phyloP scores from a whole-genome alignment of 371 early-diverging fungal species.

The Nematocida parisii region DNA sequence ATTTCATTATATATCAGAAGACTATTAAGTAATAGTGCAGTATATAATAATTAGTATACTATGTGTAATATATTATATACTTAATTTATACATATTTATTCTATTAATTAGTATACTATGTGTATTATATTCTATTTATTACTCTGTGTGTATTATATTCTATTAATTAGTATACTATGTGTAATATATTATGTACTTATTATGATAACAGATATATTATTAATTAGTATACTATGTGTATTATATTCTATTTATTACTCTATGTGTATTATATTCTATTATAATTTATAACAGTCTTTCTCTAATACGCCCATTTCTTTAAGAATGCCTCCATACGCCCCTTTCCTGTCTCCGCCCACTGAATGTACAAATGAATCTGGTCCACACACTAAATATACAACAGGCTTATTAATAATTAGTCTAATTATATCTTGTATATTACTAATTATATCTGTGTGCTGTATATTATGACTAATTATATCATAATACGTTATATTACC shows the following conservation, averaged over 20 bases:
- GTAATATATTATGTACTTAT: no score
- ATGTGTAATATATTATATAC: no score
- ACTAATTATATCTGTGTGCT: not conserved
- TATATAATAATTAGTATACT: no score
- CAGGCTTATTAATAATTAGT: not conserved
- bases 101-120: no score
- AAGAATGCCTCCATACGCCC: constrained; percentile 41
- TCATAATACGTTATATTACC: not conserved
- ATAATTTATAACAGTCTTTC: constrained; percentile 33
- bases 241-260: no score
- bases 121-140: no score
- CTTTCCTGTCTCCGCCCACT: constrained; percentile 38
- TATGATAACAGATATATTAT: no score
- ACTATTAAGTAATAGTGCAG: no score
- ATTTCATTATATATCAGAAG: not conserved
- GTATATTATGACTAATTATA: not conserved
- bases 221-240: no score
- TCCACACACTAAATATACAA: constrained; percentile 47
- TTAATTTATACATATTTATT: no score
- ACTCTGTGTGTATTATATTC: no score
- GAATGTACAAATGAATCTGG: constrained; percentile 42
- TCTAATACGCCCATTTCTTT: not conserved
- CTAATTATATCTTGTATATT: not conserved
- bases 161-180: no score
- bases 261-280: not conserved